Conservation (phyloP, 345 rosid genomes). For the Psidium friedrichsthalianum region DNA sequence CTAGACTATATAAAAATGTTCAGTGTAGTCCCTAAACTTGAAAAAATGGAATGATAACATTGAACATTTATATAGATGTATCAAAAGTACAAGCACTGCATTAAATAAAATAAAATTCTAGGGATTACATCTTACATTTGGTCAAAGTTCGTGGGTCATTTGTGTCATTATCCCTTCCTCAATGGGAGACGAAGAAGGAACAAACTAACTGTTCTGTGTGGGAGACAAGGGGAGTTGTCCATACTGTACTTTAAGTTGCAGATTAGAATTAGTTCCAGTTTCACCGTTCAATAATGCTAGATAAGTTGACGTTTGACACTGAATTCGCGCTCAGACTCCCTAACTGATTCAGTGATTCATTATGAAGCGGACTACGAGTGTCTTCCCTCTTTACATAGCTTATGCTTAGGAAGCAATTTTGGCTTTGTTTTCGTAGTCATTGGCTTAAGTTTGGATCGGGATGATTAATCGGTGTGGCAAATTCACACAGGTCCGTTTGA, state of each 20-base stretch:
- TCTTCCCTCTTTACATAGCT: background rate
- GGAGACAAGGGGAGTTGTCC: background rate
- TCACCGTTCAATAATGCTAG: background rate
- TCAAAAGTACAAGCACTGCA: too few relatives aligned
- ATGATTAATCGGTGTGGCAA: background rate
- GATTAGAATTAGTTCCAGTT: background rate
- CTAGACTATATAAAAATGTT: too few relatives aligned
- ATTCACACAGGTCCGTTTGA: slow-evolving; percentile 4
- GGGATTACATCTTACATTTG: too few relatives aligned
- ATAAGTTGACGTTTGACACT: background rate
- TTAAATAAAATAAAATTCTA: too few relatives aligned
- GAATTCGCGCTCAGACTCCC: background rate
- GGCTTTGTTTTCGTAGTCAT: background rate
- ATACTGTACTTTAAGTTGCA: background rate
- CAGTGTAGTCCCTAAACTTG: too few relatives aligned
- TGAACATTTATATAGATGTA: too few relatives aligned
- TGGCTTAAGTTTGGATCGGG: background rate
- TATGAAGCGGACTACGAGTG: background rate
- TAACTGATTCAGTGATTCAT: background rate
- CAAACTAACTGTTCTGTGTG: background rate
- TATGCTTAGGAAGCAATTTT: background rate
- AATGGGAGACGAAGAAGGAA: background rate
- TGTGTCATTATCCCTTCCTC: too few relatives aligned
- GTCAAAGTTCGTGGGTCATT: too few relatives aligned
- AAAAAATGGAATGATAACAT: too few relatives aligned